Evolutionary conservation across 2,329 filamentous ascomycete species (phyloP).

Genomic region (Aspergillus sp.): DNA sequence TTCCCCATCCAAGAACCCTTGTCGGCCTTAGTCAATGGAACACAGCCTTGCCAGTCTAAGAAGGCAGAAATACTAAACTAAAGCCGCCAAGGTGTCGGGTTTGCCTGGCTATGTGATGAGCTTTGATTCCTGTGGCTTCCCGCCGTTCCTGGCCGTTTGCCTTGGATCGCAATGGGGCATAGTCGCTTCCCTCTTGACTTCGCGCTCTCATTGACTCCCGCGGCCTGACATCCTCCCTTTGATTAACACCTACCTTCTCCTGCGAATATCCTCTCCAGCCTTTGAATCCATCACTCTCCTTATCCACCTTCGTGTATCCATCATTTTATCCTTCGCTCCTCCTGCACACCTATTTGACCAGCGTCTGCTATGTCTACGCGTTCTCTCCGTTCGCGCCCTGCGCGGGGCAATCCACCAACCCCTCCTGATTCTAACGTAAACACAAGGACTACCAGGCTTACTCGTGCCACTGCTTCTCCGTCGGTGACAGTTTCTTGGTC

Average conservation of each 20-base stretch:
- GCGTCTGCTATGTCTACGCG: conserved; percentile 26
- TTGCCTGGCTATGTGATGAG: neutral
- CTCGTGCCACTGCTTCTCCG: conserved; percentile 19
- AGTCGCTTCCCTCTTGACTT: no score
- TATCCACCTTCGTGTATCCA: conserved; percentile 4
- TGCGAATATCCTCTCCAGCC: conserved; percentile 1
- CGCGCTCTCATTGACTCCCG: no score
- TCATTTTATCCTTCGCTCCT: conserved; percentile 1
- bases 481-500: conserved; percentile 31
- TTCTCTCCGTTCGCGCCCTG: conserved; percentile 28
- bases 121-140: no score
- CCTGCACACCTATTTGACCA: conserved; percentile 1
- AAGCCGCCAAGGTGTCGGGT: neutral
- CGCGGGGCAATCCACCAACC: conserved; percentile 17
- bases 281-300: neutral
- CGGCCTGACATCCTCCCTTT: neutral
- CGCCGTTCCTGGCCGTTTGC: no score
- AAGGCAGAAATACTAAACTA: neutral
- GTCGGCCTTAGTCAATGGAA: neutral
- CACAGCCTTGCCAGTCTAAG: neutral
- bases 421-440: conserved; percentile 23
- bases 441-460: conserved; percentile 29
- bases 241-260: conserved; percentile 1
- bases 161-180: no score
- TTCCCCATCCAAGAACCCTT: neutral